Evolutionary conservation across 768 basidiomycete species (phyloP).

Genomic region (Cystofilobasidium macerans): DNA sequence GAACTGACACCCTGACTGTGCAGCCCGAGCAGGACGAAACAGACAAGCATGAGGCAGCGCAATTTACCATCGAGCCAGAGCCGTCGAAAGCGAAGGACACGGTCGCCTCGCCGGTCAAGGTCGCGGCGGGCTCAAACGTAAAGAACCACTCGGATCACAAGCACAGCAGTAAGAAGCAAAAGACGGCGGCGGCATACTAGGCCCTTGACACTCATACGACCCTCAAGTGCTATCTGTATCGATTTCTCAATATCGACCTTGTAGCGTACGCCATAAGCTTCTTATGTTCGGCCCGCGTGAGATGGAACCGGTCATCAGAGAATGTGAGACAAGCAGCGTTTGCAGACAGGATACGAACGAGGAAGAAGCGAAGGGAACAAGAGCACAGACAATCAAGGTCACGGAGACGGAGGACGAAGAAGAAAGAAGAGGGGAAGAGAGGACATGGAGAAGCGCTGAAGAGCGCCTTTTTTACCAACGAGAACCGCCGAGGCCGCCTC

Average conservation of each 20-base stretch:
- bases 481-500: background rate
- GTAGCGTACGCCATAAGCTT: too few species aligned
- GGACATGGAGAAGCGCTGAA: background rate
- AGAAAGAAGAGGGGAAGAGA: background rate
- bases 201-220: too few species aligned
- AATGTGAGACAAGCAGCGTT: too few species aligned
- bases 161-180: constrained; percentile 5
- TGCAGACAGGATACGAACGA: too few species aligned
- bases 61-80: background rate
- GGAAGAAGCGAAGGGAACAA: too few species aligned
- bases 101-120: background rate
- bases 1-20: background rate
- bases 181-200: too few species aligned
- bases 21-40: background rate
- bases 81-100: constrained; percentile 6
- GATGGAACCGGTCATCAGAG: too few species aligned
- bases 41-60: background rate
- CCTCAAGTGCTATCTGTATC: too few species aligned
- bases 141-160: constrained; percentile 11
- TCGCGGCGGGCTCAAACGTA: background rate
- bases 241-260: too few species aligned
- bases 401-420: too few species aligned
- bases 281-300: too few species aligned
- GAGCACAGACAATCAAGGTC: too few species aligned
- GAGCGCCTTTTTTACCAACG: background rate